A percentile compares a stretch with the other conserved stretches of the same genome.
phyloP scores from a whole-genome alignment of 345 rosid genomes.

The Rhodamnia argentea region DNA sequence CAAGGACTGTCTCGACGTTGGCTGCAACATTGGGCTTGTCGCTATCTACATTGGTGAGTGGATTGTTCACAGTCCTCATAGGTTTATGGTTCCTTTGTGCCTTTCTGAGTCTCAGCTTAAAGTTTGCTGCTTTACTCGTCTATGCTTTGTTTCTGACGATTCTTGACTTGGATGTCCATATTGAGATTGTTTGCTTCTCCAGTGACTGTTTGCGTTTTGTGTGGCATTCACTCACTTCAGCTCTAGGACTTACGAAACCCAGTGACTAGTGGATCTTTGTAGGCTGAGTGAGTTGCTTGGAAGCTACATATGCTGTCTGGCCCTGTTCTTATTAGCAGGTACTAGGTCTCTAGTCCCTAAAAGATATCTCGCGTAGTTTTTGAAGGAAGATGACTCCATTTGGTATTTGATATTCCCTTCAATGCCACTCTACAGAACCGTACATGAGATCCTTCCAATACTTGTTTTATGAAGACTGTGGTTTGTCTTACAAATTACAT shows the following conservation, averaged over 20 bases:
- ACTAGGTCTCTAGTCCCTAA: neutral
- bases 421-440: neutral
- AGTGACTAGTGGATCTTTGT: neutral
- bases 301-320: neutral
- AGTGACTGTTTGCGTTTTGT: neutral
- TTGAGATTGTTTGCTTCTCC: neutral
- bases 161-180: neutral
- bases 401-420: neutral
- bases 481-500: neutral
- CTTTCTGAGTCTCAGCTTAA: neutral
- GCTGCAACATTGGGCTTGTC: slow-evolving; percentile 80
- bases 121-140: neutral
- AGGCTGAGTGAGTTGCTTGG: neutral
- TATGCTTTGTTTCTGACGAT: neutral
- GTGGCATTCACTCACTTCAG: neutral
- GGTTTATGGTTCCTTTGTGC: neutral
- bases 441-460: neutral
- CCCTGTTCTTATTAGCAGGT: neutral
- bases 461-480: neutral
- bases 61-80: neutral
- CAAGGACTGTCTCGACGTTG: slow-evolving; percentile 79
- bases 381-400: neutral
- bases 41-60: slow-evolving; percentile 66
- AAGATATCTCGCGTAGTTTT: neutral
- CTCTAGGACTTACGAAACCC: neutral